phyloP scores from a whole-genome alignment of 495 filamentous ascomycete species.

The Pyronema omphalodes region DNA sequence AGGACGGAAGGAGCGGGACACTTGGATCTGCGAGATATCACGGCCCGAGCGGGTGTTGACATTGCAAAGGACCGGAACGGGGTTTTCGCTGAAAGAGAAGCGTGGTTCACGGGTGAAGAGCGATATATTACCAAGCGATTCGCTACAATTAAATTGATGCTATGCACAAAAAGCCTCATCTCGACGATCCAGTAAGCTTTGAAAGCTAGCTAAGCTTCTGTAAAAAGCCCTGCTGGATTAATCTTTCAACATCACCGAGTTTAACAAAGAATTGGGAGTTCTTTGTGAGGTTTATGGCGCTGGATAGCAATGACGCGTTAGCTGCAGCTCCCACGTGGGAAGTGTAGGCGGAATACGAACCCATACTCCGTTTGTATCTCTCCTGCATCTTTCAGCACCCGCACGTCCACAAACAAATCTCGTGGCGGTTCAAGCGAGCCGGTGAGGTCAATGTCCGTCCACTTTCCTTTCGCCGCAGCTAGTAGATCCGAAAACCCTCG shows the following conservation, averaged over 20 bases:
- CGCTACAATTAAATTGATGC: too few relatives aligned
- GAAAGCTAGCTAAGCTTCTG: conserved; percentile 54
- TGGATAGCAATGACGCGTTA: conserved; percentile 23
- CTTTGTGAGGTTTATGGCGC: conserved; percentile 88
- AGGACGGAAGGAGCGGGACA: neutral
- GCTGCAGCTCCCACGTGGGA: neutral
- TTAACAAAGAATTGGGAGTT: conserved; percentile 96
- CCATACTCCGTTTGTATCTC: conserved; percentile 99
- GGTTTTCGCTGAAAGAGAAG: too few relatives aligned
- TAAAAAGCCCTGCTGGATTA: conserved; percentile 94
- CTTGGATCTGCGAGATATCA: neutral
- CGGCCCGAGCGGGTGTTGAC: neutral
- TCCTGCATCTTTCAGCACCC: conserved; percentile 90
- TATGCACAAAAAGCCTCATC: too few relatives aligned
- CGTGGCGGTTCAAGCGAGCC: conserved; percentile 84
- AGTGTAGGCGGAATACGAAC: conserved; percentile 32
- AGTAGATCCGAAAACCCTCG: conserved; percentile 79
- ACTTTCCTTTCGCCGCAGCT: conserved; percentile 92
- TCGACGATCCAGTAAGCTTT: too few relatives aligned
- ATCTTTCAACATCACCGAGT: conserved; percentile 84
- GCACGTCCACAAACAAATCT: conserved; percentile 94
- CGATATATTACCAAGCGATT: too few relatives aligned
- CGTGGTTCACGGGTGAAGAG: too few relatives aligned
- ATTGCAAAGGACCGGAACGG: neutral
- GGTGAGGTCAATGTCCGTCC: conserved; percentile 95